Evolutionary conservation across 208 protist species (phyloP).

Genomic region (Angomonas deanei): DNA sequence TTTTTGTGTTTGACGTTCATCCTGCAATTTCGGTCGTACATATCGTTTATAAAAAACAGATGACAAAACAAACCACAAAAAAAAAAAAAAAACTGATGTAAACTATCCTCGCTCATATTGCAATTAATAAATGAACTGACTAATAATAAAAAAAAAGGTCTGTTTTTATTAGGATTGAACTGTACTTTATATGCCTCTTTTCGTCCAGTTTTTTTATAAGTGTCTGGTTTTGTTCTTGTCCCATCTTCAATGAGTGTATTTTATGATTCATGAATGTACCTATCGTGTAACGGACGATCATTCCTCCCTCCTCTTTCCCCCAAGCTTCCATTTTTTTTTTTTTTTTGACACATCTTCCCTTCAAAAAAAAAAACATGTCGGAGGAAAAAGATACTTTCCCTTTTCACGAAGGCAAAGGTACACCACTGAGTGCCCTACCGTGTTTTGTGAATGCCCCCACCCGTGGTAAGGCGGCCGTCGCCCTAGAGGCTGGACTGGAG

Average conservation of each 20-base stretch:
- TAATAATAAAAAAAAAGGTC: conserved; percentile 7
- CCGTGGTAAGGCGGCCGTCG: conserved; percentile 24
- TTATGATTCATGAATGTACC: conserved; percentile 10
- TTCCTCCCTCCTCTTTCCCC: conserved; percentile 5
- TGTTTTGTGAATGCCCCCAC: conserved; percentile 29
- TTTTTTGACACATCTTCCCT: conserved; percentile 1
- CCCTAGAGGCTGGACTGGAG: conserved; percentile 53
- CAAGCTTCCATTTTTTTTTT: conserved; percentile 11
- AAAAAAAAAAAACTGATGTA: background rate
- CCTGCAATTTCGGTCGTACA: no score
- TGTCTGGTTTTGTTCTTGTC: background rate
- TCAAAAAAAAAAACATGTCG: conserved; percentile 12
- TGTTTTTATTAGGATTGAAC: no score
- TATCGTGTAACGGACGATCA: no score
- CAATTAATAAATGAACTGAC: background rate
- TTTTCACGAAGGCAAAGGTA: conserved; percentile 45
- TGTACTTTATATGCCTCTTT: no score
- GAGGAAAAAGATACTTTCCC: conserved; percentile 19
- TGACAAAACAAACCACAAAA: conserved; percentile 1
- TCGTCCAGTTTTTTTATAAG: no score
- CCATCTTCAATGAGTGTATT: conserved; percentile 5
- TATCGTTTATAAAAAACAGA: no score
- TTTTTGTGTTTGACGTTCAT: background rate
- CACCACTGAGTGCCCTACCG: conserved; percentile 34
- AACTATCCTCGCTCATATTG: no score